Evolutionary conservation across 129 eudicot genomes (phyloP), one percentile per base, ranked within the genome.

Genomic region (Helichrysum umbraculigerum): DNA sequence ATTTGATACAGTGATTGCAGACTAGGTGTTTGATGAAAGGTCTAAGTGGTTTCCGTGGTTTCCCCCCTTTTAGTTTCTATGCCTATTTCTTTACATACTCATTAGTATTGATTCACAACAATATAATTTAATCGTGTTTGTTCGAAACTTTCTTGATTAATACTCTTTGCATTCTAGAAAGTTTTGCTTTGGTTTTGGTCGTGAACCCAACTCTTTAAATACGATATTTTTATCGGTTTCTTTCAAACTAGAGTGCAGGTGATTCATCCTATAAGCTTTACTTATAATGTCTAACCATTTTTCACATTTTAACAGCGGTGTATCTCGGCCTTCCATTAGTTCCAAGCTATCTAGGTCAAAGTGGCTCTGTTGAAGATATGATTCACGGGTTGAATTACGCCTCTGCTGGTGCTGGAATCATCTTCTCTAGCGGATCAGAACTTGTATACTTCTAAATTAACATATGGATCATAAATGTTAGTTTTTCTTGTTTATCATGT

Each of bases 321-420:
- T 76, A 70, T 74, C 88, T 94, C 21, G 93, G 97, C 41, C 85
- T 94, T 47, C 98, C 98, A 7, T 87, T 87, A 68, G 90, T 86
- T 67, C 97, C 93, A 34, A 91, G 91, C 64, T 94, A 87, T 80
- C 86, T 91, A 47, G 93, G 93, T 52, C 96, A 84, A 77, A 78
- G 83, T 28, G 91, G 93, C 20, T 76, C 86, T 2, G 78, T 86
- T 32, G 72, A 81, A 35, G 97, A 85, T 71, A 91, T 94, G 98
- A 73, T 78, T 21, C 96, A 57, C 17, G 98, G 98, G 51, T 86
- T 89, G 61, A 94, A 94, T 80, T 94, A 85, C 59, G 98, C 98
- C 32, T 94, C 98, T 81, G 97, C 98, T 71, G 98, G 96, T 82
- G 96, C 97, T 73, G 98, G 98, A 60, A 91, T 94, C 30, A 94